Evolutionary conservation across 805 yeast species (phyloP).

Genomic region (Candida qinlingensis): DNA sequence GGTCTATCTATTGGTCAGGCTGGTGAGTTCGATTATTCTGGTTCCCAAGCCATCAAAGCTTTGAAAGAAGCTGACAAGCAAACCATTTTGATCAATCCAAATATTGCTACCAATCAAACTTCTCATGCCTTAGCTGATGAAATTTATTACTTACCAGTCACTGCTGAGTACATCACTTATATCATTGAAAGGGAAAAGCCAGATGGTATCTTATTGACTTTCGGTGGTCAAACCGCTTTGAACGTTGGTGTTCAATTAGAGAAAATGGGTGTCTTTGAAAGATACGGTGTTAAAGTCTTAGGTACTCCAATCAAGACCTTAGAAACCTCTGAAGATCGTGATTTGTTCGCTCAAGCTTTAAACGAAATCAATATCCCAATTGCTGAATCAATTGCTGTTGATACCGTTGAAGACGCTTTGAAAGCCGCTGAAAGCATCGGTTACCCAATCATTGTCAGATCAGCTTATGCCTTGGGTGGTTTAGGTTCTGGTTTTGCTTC

Average conservation of each 20-base stretch:
- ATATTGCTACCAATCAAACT: conserved; percentile 95
- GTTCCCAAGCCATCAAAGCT: conserved; percentile 97
- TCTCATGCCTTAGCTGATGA: conserved; percentile 94
- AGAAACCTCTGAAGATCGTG: conserved; percentile 97
- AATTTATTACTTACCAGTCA: conserved; percentile 91
- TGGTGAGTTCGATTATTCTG: conserved; percentile 96
- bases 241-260: conserved; percentile 95
- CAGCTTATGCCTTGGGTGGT: conserved; percentile 97
- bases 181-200: conserved; percentile 95
- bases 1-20: conserved; percentile 98
- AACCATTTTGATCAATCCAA: conserved; percentile 88
- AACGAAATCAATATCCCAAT: conserved; percentile 93
- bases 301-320: conserved; percentile 97
- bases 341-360: conserved; percentile 88
- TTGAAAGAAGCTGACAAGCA: conserved; percentile 82
- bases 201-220: conserved; percentile 91
- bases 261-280: conserved; percentile 87
- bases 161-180: conserved; percentile 92
- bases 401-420: conserved; percentile 86
- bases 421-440: conserved; percentile 85
- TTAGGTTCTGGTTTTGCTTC: conserved; percentile 96
- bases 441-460: conserved; percentile 94
- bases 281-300: conserved; percentile 87
- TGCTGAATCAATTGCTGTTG: conserved; percentile 96
- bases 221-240: conserved; percentile 98